Evolutionary conservation across 345 rosid species (phyloP), one percentile per base, ranked within the genome.

Genomic region (Linum tenue): DNA sequence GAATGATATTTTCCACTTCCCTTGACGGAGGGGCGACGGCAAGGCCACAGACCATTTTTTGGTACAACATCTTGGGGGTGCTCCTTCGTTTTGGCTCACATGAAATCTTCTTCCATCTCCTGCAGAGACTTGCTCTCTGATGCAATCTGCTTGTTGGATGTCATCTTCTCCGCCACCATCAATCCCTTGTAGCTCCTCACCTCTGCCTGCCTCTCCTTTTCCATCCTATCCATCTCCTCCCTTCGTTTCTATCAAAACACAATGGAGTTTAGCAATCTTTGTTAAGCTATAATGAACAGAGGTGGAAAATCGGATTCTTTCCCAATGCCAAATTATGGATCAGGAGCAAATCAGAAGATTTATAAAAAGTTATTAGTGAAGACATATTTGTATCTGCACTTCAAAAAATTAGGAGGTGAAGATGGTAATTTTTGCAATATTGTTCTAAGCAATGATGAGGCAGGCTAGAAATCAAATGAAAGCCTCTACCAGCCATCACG

Each of bases 101-200:
- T 94, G 59, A 94, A 94, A 77, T 90, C 99, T 3, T 94, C 99
- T 81, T 94, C 99, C 17, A 94, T 77, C 76, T 94, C 99, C 84
- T 90, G 96, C 75, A 94, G 57, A 22, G 96, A 86, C 80, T 88
- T 94, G 85, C 60, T 84, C 74, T 80, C 80, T 37, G 88, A 78
- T 61, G 96, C 97, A 66, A 90, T 82, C 67, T 94, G 82, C 79
- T 94, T 94, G 85, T 94, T 90, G 14, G 96, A 90, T 64, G 96
- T 90, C 97, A 94, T 94, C 39, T 90, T 94, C 5, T 94, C 97
- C 17, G 95, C 67, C 35, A 94, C 96, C 99, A 94, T 94, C 82
- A 94, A 63, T 16, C 95, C 92, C 72, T 90, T 94, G 89, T 90
- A 94, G 89, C 97, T 94, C 79, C 96, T 81, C 75, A 86, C 66